Base-by-base conservation (phyloP, 306 rosid genomes). In the Trifolium repens region DNA sequence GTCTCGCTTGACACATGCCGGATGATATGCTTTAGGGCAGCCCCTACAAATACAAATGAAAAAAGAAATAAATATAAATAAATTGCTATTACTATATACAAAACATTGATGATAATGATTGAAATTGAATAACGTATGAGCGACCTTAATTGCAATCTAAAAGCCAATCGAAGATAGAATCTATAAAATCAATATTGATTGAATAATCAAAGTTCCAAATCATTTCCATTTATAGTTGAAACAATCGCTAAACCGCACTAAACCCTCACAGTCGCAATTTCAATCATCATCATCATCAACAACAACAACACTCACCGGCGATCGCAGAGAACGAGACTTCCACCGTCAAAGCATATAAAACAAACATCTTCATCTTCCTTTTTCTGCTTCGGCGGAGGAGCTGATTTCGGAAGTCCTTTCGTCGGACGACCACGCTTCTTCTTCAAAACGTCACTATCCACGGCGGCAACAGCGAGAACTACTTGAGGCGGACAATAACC, bases 11-110 rank as follows among this genome's bases (percentile, higher is more conserved):
- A 96, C 80, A 85, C 99, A 96, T 4, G 97, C 60, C 0, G 97
- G 97, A 76, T 96, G 99, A 78, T 96, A 96, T 1, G 99, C 99
- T 88, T 96, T 96, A 9, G 98, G 99, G 62, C 99, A 96, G 37
- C 92, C 96, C 91, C 99, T 96, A 73, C 53, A 73, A 67, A 75
- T 0, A 5, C 34, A 58, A 39, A 39, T 7, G 5, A 24, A 67
- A 52, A 52, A 44, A 1, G 24, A 59, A 9, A 10, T 0, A 1
- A 1, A 69, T 4, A 7, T 12, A 12, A 26, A 19, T 78, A 16
- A 69, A 69, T 47, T 55, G 52, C 22, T 47, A 34, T 5, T 34
- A 37, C 9, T 5, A 37, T 37, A 37, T 8, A n/a, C 9, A 49
- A 71, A 76, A 61, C 32, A 67, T 46, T 39, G 77, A 44, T 9